Conservation (phyloP, 2,329 filamentous ascomycete genomes). For the Elsinoe batatas region DNA sequence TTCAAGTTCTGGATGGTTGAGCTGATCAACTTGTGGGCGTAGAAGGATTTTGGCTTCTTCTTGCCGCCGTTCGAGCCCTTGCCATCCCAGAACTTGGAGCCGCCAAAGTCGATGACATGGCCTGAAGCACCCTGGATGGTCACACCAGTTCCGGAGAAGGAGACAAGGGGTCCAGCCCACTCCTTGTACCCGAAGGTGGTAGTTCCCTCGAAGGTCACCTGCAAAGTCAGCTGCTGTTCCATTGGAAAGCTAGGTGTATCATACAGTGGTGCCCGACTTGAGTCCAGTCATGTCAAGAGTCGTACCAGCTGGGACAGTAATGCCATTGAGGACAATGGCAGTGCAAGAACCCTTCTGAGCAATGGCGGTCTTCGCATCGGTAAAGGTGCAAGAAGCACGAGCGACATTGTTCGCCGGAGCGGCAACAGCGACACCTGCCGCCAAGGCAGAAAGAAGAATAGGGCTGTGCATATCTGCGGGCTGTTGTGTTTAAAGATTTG, state of each 20-base stretch:
- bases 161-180: constrained; percentile 56
- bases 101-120: constrained; percentile 47
- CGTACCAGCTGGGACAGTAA: constrained; percentile 29
- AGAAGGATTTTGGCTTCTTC: constrained; percentile 57
- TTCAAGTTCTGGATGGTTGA: constrained; percentile 43
- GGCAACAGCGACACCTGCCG: constrained; percentile 12
- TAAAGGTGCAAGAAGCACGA: constrained; percentile 16
- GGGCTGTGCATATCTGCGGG: constrained; percentile 12
- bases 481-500: constrained; percentile 9
- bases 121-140: constrained; percentile 44
- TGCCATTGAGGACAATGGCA: constrained; percentile 30
- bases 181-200: constrained; percentile 59
- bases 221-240: background rate
- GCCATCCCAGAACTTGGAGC: constrained; percentile 52
- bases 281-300: constrained; percentile 31
- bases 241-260: constrained; percentile 1
- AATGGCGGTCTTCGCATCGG: constrained; percentile 15
- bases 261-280: constrained; percentile 26
- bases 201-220: constrained; percentile 53
- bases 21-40: constrained; percentile 41
- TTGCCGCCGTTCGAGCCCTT: constrained; percentile 51
- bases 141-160: constrained; percentile 48
- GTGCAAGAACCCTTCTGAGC: constrained; percentile 22
- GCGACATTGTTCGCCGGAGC: constrained; percentile 12
- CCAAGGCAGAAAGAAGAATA: constrained; percentile 15